Conservation (phyloP, 1,139 yeast species). For the Candida tetrigidarum region DNA sequence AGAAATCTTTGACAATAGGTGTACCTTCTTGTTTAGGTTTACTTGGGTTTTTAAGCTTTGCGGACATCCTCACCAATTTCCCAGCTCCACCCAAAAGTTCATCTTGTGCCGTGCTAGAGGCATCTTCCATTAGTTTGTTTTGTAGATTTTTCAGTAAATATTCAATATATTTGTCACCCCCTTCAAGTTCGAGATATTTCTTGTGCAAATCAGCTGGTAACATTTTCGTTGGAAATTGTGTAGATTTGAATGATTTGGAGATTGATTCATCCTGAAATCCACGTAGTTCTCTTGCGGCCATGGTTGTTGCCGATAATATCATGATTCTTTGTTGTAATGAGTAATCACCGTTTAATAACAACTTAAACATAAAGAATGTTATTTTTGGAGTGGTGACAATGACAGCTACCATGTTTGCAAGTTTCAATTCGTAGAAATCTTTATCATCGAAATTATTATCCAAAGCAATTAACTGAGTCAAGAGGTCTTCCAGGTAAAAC, state of each 20-base stretch:
- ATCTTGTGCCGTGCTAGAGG: slow-evolving; percentile 46
- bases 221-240: slow-evolving; percentile 41
- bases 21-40: slow-evolving; percentile 8
- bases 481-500: slow-evolving; percentile 50
- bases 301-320: slow-evolving; percentile 56
- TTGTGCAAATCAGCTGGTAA: slow-evolving; percentile 54
- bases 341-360: slow-evolving; percentile 63
- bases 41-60: slow-evolving; percentile 14
- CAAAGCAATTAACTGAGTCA: slow-evolving; percentile 50
- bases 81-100: slow-evolving; percentile 46
- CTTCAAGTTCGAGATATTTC: slow-evolving; percentile 28
- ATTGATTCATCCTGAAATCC: slow-evolving; percentile 57
- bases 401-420: slow-evolving; percentile 56
- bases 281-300: slow-evolving; percentile 61
- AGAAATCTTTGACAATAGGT: slow-evolving; percentile 37
- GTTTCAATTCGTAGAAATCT: slow-evolving; percentile 53
- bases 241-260: slow-evolving; percentile 35
- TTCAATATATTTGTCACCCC: slow-evolving; percentile 11
- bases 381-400: slow-evolving; percentile 50
- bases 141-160: slow-evolving; percentile 25
- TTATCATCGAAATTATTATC: slow-evolving; percentile 52
- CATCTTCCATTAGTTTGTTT: slow-evolving; percentile 37
- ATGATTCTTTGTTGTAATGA: slow-evolving; percentile 64
- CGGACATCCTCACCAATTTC: slow-evolving; percentile 54
- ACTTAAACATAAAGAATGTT: slow-evolving; percentile 40